Evolutionary conservation across 352 stramenopile species (phyloP).

Genomic region (Phytophthora cactorum): DNA sequence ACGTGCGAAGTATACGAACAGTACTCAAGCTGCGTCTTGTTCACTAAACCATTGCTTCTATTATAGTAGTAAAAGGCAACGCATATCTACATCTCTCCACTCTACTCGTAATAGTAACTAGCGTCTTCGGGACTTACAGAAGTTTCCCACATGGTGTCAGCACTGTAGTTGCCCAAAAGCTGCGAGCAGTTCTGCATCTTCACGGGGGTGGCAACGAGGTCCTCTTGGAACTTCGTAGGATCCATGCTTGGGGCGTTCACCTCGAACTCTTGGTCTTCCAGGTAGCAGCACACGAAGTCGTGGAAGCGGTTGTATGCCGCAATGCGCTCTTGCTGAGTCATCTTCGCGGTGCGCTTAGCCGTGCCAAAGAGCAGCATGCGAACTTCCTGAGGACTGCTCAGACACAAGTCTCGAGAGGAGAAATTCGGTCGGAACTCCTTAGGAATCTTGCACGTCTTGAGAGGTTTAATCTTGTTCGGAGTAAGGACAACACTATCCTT

Average conservation of each 20-base stretch:
- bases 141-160: conserved; percentile 17
- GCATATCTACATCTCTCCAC: background rate
- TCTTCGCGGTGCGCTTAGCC: conserved; percentile 19
- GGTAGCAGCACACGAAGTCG: conserved; percentile 38
- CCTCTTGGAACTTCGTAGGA: conserved; percentile 3
- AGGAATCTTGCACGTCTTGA: conserved; percentile 22
- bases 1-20: too few relatives aligned
- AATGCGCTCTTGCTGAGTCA: conserved; percentile 20
- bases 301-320: conserved; percentile 35
- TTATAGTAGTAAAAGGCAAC: background rate
- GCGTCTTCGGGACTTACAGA: background rate
- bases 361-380: conserved; percentile 37
- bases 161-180: conserved; percentile 24
- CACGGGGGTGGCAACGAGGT: conserved; percentile 22
- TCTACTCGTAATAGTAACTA: background rate
- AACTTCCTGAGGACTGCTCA: conserved; percentile 16
- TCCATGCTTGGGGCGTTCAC: conserved; percentile 27
- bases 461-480: conserved; percentile 5
- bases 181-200: conserved; percentile 31
- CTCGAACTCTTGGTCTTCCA: conserved; percentile 33
- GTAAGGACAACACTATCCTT: conserved; percentile 2
- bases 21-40: too few relatives aligned
- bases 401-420: conserved; percentile 32
- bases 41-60: background rate
- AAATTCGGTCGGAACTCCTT: conserved; percentile 26